phyloP scores from a whole-genome alignment of 306 rosid genomes.

The Vigna angularis region DNA sequence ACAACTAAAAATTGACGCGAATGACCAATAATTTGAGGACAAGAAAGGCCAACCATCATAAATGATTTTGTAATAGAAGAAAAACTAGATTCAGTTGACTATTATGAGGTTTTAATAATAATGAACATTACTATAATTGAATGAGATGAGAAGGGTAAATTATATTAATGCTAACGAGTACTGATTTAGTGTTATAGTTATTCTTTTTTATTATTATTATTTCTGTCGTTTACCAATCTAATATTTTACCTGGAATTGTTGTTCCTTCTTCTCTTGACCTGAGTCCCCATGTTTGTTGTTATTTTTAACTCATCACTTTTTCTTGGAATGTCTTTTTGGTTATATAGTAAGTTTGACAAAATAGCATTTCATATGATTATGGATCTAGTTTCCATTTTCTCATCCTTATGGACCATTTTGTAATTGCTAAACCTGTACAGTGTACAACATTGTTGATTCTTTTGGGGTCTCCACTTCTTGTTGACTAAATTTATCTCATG shows the following conservation, averaged over 20 bases:
- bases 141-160: too few species aligned
- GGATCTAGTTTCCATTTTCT: slow-evolving; percentile 26
- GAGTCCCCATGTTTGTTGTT: slow-evolving; percentile 24
- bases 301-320: slow-evolving; percentile 12
- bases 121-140: too few species aligned
- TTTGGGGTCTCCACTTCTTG: slow-evolving; percentile 39
- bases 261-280: slow-evolving; percentile 14
- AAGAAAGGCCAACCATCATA: too few species aligned
- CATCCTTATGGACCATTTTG: slow-evolving; percentile 30
- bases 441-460: slow-evolving; percentile 34
- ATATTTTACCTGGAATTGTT: slow-evolving; percentile 22
- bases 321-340: slow-evolving; percentile 18
- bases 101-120: too few species aligned
- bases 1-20: too few species aligned
- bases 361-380: slow-evolving; percentile 9
- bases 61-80: too few species aligned
- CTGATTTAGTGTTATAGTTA: not conserved
- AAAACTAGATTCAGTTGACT: too few species aligned
- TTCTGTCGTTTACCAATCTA: slow-evolving; percentile 35
- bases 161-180: too few species aligned
- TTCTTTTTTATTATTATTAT: not conserved
- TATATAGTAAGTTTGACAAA: slow-evolving; percentile 6
- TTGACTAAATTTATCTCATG: slow-evolving; percentile 54
- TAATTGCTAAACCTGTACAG: slow-evolving; percentile 33
- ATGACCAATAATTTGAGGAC: too few species aligned